Base-by-base conservation (phyloP, 805 yeast species). In the Kodamaea lidongshanica region DNA sequence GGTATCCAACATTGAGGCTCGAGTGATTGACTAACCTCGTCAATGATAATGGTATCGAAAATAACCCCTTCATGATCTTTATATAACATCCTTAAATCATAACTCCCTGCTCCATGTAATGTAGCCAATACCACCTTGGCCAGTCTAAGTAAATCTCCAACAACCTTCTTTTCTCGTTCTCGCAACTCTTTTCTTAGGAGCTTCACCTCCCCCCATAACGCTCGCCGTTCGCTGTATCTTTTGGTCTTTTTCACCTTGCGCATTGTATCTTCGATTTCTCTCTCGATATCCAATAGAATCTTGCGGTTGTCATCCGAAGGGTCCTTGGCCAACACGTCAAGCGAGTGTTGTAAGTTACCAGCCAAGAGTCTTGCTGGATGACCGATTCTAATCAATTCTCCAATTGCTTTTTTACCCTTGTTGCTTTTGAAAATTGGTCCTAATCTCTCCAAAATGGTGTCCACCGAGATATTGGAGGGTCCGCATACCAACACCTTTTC, bases 1-100 rank as follows among this genome's bases (percentile, higher is more conserved):
- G 98, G 96, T 14, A 89, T 87, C 96, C 96, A 88, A 46, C 96
- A 87, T 42, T 89, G 95, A 1, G 96, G 95, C 47, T 89, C 96
- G 32, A 89, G 57, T 7, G 96, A 71, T 53, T 89, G 98, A 0
- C 96, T 86, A 0, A 89, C 96, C 54, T 89, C 98, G 56, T 89
- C 98, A 19, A 89, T 88, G 8, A 92, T 82, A 18, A 89, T 64
- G 0, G 94, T 76, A 40, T 84, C 85, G 47, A 89, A 85, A 8
- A 77, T 48, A 3, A 65, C 59, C 16, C 53, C 50, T 6, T 35
- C 33, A 12, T 40, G 45, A 19, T 55, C 59, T 23, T 54, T 60
- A 43, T 73, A 71, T 23, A 77, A 56, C 3, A 72, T 64, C n/a
- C 71, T 62, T 7, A 87, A 54, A 28, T 81, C 87, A 43, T 77